Base-by-base conservation (phyloP, 306 rosid species). In the Lathyrus tuberosus region DNA sequence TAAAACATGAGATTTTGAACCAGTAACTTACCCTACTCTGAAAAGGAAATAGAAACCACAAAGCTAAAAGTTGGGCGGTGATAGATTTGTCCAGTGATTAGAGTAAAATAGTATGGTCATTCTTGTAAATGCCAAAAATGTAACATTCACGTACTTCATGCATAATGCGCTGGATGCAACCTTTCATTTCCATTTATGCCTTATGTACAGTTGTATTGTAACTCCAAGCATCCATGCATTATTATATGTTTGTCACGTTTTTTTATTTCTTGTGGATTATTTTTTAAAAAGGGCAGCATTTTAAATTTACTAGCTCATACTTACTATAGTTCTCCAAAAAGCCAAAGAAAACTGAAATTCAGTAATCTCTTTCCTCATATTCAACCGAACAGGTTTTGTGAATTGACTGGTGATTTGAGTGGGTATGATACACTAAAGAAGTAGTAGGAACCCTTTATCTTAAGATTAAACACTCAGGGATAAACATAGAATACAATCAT, bases 51-150 rank as follows among this genome's bases (percentile, higher is more conserved):
- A 26, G 35, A 66, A 58, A 49, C 42, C 65, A 26, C 12, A 47
- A 38, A 52, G 26, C 42, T 40, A 42, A 10, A 33, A 40, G 38
- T 49, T 22, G 62, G 40, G 24, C 18, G 60, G 26, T 12, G 60
- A 44, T 31, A 16, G 53, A 14, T n/a, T 60, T 31, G 48, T 44
- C 17, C 31, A 13, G 20, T 33, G 44, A 46, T 28, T 59, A 41
- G 17, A 35, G 46, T 71, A n/a, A 43, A 57, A 58, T 41, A 33
- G 44, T 35, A 10, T 16, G 37, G 9, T 9, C 65, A 74, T 56
- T 74, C 61, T 17, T 44, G 26, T 57, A 40, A 65, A 17, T 41
- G 60, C 30, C 48, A 64, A 74, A 63, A 65, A 41, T 64, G 11
- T 52, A 62, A 37, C 28, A 49, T 22, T 37, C 12, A 11, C 16